A percentile compares a stretch with the other conserved stretches of the same genome.
Evolutionary conservation across 306 rosid genomes (phyloP).

Genomic region (Begonia masoniana): DNA sequence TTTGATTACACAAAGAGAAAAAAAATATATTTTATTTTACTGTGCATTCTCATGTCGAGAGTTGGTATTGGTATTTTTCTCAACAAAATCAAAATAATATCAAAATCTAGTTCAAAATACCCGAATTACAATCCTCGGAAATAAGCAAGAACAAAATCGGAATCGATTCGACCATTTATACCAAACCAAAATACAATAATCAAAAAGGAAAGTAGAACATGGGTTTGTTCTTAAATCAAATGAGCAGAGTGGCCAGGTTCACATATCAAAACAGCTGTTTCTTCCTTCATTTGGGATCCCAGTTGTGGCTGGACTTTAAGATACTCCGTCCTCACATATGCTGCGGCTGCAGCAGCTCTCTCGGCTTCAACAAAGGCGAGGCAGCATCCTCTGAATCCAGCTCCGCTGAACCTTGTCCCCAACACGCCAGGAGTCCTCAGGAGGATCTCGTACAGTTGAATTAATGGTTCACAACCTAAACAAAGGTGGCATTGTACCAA

Average conservation of each 20-base stretch:
- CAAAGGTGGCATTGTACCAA: background rate
- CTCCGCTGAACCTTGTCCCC: conserved; percentile 94
- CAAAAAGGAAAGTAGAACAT: too few species aligned
- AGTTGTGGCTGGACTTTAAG: conserved; percentile 45
- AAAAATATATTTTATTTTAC: too few species aligned
- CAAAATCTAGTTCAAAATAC: too few species aligned
- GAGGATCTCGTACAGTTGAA: conserved; percentile 68
- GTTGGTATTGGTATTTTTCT: too few species aligned
- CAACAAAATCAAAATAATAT: too few species aligned
- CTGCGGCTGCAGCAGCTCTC: conserved; percentile 55
- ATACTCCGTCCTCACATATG: conserved; percentile 59
- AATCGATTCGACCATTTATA: too few species aligned
- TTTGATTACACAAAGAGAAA: too few species aligned
- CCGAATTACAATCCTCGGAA: too few species aligned
- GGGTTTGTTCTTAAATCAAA: conserved; percentile 23
- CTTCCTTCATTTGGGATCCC: conserved; percentile 23
- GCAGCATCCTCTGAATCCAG: conserved; percentile 95
- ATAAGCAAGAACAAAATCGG: too few species aligned
- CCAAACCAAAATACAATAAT: too few species aligned
- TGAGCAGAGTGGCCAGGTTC: conserved; percentile 63
- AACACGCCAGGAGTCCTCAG: conserved; percentile 69
- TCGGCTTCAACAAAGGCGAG: conserved; percentile 67
- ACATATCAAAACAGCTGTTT: conserved; percentile 47
- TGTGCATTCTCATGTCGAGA: too few species aligned
- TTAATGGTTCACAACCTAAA: conserved; percentile 62